Percentiles rank a stretch among this genome's conserved stretches.
Conservation (phyloP, 2,329 filamentous ascomycete species). For the Chaetomiaceae sp. region DNA sequence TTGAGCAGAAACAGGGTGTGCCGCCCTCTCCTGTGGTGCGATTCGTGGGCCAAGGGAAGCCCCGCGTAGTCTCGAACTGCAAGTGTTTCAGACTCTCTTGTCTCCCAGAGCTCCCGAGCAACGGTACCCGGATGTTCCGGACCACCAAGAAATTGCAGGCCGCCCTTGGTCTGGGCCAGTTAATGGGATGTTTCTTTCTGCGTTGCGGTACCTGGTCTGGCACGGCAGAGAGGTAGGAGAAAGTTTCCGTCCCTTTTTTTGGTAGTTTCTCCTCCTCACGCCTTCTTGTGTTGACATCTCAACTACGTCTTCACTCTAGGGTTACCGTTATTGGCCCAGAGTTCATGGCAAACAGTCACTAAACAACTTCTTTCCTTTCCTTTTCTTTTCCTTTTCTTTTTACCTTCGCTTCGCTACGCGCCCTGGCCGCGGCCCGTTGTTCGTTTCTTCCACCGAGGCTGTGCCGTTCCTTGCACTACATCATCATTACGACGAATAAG, state of each 20-base stretch:
- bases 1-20: neutral
- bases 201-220: too few species aligned
- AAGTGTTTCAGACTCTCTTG: conserved; percentile 14
- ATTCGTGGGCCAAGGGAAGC: conserved; percentile 2
- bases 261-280: neutral
- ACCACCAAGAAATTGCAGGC: conserved; percentile 11
- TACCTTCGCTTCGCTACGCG: conserved; percentile 11
- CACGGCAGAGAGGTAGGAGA: too few species aligned
- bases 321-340: neutral
- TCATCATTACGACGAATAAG: neutral
- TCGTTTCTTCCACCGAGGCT: conserved; percentile 14
- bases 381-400: neutral
- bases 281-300: neutral
- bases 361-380: conserved; percentile 6
- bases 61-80: conserved; percentile 8
- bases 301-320: neutral
- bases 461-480: conserved; percentile 11
- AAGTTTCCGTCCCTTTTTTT: neutral
- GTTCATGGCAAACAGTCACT: conserved; percentile 6
- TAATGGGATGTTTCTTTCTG: conserved; percentile 5
- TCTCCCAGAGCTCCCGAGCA: neutral
- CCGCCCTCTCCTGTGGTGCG: neutral
- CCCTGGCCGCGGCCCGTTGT: neutral
- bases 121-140: conserved; percentile 3
- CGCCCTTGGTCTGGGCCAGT: neutral